Evolutionary conservation across 2,329 filamentous ascomycete genomes (phyloP), one percentile per base, ranked within the genome.

Genomic region (Venturia aucupariae): DNA sequence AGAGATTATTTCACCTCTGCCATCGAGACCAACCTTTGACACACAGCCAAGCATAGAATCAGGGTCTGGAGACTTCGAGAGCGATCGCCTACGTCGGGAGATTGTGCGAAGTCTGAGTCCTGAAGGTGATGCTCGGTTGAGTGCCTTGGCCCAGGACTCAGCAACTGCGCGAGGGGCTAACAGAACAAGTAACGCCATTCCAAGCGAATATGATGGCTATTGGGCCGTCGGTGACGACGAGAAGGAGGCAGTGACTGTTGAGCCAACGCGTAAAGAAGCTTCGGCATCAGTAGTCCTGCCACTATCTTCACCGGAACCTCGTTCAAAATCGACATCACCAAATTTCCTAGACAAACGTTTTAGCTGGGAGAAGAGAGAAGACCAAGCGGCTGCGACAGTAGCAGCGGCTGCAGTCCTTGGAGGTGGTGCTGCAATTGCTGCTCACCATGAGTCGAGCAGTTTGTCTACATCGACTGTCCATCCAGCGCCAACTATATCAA

Each of bases 91-190:
- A 59, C 82, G 86, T 35, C 87, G 90, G 66, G 90, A 92, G 69
- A 92, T 92, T 64, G 85, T 90, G 63, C 85, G 84, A 65, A 89
- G 85, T 51, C 77, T 92, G 2, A 86, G 81, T 64, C 82, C 86
- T 0, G 72, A 77, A 15, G 68, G 60, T 59, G 63, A 61, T 59
- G 69, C 19, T 38, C 62, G 72, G 32, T 61, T 69, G 1, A 70
- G 71, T 24, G 64, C 68, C 24, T 60, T 66, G 39, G 71, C 74
- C 5, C 66, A 74, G 11, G 74, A 71, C 55, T 68, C 71, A 22
- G 61, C 15, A 62, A 59, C 67, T 39, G 66, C 59, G 30, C 62
- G 67, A 38, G 67, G 54, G 27, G 64, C 67, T 6, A 73, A 75
- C 68, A 76, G 84, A 48, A 84, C 87, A 62, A 89, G 86, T 71